Percentiles rank a stretch among this genome's conserved stretches.
phyloP scores from a whole-genome alignment of 2,329 filamentous ascomycete species.

The Nemania abortiva region DNA sequence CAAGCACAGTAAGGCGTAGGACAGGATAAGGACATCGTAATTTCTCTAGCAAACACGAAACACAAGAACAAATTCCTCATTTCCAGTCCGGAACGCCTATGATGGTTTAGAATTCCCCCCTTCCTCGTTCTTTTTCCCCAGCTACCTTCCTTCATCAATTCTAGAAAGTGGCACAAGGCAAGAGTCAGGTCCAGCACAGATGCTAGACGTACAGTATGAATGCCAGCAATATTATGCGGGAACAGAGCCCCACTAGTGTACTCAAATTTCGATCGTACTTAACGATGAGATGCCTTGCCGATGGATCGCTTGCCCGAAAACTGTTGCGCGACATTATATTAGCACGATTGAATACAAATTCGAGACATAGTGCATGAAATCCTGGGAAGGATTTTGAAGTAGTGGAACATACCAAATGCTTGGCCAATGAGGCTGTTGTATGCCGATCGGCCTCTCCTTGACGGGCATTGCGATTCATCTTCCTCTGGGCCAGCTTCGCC shows the following conservation, averaged over 20 bases:
- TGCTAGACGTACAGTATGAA: conserved; percentile 22
- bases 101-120: background rate
- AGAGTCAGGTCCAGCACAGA: background rate
- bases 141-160: background rate
- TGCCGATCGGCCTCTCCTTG: conserved; percentile 98
- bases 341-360: conserved; percentile 43
- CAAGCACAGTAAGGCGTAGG: background rate
- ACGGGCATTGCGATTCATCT: conserved; percentile 98
- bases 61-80: background rate
- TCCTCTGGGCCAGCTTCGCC: conserved; percentile 92
- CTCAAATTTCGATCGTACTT: conserved; percentile 46
- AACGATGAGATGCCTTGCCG: conserved; percentile 85
- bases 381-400: conserved; percentile 18
- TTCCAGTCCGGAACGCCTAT: conserved; percentile 31
- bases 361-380: conserved; percentile 27
- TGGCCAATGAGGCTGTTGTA: conserved; percentile 81
- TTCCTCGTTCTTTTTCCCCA: conserved; percentile 2
- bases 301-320: conserved; percentile 92
- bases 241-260: background rate
- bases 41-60: conserved; percentile 22
- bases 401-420: conserved; percentile 79
- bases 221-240: background rate
- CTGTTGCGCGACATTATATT: conserved; percentile 58
- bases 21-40: conserved; percentile 1
- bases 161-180: background rate